Conservation (phyloP, 768 basidiomycete species). For the Mycena venus region DNA sequence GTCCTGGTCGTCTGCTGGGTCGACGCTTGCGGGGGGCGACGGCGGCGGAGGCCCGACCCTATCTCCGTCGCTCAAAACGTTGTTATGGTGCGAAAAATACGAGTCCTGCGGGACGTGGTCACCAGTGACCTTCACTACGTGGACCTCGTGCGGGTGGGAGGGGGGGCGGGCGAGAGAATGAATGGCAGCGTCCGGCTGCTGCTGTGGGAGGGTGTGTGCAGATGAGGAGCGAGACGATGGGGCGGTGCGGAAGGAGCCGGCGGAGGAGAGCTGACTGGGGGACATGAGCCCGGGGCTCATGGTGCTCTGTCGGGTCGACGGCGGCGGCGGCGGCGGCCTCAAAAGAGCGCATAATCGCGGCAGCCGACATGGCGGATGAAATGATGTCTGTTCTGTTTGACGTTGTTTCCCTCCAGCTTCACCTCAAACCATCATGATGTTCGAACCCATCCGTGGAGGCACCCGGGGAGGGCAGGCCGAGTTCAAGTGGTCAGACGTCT, state of each 20-base stretch:
- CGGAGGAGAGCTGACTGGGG: conserved; percentile 45
- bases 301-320: conserved; percentile 32
- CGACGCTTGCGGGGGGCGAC: conserved; percentile 51
- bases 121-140: conserved; percentile 66
- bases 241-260: conserved; percentile 52
- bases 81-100: conserved; percentile 46
- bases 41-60: conserved; percentile 45
- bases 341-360: conserved; percentile 35
- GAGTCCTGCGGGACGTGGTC: conserved; percentile 56
- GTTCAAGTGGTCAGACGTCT: conserved; percentile 93
- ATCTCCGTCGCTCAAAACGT: conserved; percentile 36
- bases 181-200: conserved; percentile 24
- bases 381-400: neutral
- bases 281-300: conserved; percentile 36
- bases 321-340: conserved; percentile 42
- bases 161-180: conserved; percentile 50
- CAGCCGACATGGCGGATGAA: conserved; percentile 12
- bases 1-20: conserved; percentile 37
- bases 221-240: conserved; percentile 53
- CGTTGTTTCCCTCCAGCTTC: neutral
- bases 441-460: conserved; percentile 89
- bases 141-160: conserved; percentile 59
- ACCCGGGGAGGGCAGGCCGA: conserved; percentile 92
- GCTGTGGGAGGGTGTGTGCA: conserved; percentile 44
- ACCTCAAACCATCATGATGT: conserved; percentile 60